Evolutionary conservation across 495 filamentous ascomycete genomes (phyloP), one percentile per base, ranked within the genome.

Genomic region (Podospora anserina): DNA sequence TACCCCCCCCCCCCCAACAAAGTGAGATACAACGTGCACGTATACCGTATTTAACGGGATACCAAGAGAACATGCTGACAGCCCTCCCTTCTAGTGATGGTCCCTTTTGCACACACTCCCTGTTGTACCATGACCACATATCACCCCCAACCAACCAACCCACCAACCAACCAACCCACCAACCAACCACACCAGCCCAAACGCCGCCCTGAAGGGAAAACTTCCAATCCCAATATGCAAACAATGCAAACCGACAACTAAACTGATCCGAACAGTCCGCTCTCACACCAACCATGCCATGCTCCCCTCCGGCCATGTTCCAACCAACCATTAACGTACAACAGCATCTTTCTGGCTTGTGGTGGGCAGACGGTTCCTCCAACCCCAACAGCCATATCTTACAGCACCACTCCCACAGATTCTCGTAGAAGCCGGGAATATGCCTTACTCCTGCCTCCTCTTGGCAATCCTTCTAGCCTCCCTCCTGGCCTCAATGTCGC

Each of bases 401-500:
- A 49, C 39, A 49, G 4, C 39, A 49, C 39, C 39, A 3, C 39
- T 2, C 39, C 15, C 5, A 49, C 7, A 49, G 0, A 16, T 13
- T 49, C 15, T 49, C 39, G 7, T 11, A 49, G 13, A 49, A 13
- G 15, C 15, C 39, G 15, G 18, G 39, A 13, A 13, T 9, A 3
- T 13, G 39, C 2, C 34, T 49, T 49, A 49, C 39, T 49, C 39
- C 9, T 49, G 39, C 39, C 39, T 49, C 9, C 39, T 49, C 55
- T 58, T 58, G n/a, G 78, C 75, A 61, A 76, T 81, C 75, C 77
- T 82, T 71, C 91, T 79, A 58, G 84, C 79, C 74, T 83, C 77
- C 16, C 77, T 82, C 70, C 91, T 78, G 58, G 84, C 78, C 74
- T 82, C 76, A 18, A 87, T 73, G 74, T 99, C 95, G 20, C 93